Evolutionary conservation across 2,329 filamentous ascomycete genomes (phyloP).

Genomic region (Fusarium sp.): DNA sequence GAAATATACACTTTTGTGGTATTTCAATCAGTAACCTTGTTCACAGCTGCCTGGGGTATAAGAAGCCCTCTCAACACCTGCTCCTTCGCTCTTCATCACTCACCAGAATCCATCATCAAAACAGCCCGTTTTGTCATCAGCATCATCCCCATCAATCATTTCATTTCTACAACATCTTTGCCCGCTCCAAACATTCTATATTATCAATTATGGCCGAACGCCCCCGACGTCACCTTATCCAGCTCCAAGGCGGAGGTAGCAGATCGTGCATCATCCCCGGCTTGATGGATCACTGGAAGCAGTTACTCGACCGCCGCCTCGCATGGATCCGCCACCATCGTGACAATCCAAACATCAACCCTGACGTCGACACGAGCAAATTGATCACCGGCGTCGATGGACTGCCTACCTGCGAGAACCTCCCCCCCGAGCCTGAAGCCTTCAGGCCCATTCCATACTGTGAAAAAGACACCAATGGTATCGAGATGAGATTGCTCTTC

Average conservation of each 20-base stretch:
- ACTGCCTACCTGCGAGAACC: neutral
- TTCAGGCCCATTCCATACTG: neutral
- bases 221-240: too few relatives aligned
- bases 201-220: neutral
- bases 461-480: neutral
- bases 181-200: neutral
- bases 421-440: neutral
- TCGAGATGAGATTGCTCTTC: neutral
- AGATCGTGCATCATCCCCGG: neutral
- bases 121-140: neutral
- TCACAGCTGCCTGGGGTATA: neutral
- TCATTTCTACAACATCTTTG: neutral
- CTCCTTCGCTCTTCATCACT: neutral
- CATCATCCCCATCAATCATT: neutral
- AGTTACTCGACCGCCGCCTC: neutral
- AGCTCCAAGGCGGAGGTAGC: fast-evolving
- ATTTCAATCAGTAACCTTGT: neutral
- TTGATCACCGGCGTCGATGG: neutral
- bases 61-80: neutral
- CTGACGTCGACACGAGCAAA: neutral
- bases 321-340: neutral
- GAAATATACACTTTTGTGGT: neutral
- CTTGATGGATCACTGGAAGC: neutral
- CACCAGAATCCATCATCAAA: neutral
- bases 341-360: too few relatives aligned